Base-by-base conservation (phyloP, 345 rosid species). In the Dimocarpus longan region DNA sequence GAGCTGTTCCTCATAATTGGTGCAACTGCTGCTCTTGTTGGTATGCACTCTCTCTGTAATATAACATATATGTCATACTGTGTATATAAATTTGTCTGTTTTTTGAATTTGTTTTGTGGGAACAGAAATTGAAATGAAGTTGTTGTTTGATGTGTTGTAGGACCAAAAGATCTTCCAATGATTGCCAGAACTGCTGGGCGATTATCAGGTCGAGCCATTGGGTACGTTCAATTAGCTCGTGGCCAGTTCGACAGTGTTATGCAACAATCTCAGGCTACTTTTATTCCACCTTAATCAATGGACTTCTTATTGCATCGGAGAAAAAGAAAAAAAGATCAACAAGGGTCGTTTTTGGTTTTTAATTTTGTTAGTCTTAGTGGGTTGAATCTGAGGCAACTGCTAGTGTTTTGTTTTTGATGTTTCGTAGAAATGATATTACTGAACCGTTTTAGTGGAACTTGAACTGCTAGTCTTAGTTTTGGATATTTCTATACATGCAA, bases 251-350 rank as follows among this genome's bases (percentile, higher is more conserved):
- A 93, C 32, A 85, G 81, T 79, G 89, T 89, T 65, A 87, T 93
- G 98, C 92, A 93, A 76, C 96, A 93, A 82, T 84, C 99, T 82
- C 96, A 95, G 84, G 93, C 92, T 95, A 70, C 57, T n/a, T n/a
- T n/a, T n/a, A n/a, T n/a, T n/a, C n/a, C n/a, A n/a, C n/a, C n/a
- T 3, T 15, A 54, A 54, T 54, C 59, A 16, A 54, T 54, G 59
- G 59, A 54, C 26, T n/a, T 18, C 12, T 60, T 60, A 7, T 60
- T 28, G n/a, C 10, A n/a, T 60, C 28, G 24, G 22, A 54, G 59
- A 16, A 16, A 54, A 54, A 54, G 37, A 1, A 5, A n/a, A 16
- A 54, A 10, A 50, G 16, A 42, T 42, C 8, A 42, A 42, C 7
- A 50, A 4, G 15, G 2, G 15, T 11, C 7, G 59, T 54, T 60